These are phyloP conservation scores for Candida cerambycidarum DNA, from an alignment of 805 yeast species.

Conservation along the genomic window DNA sequence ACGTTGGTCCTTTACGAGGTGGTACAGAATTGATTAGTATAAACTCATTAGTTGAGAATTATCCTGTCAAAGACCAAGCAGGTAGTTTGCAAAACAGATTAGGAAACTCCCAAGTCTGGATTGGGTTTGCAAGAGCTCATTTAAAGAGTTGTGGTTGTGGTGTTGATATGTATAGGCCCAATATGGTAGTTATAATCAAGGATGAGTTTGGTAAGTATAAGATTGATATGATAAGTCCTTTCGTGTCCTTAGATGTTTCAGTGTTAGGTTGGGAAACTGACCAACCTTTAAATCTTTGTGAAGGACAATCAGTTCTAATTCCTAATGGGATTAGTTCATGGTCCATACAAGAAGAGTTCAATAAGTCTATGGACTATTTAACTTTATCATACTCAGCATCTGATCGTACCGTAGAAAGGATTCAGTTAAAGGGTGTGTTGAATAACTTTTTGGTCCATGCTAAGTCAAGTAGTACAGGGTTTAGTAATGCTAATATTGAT, in stretches of 20 bases:
- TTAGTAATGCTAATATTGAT: conserved; percentile 25
- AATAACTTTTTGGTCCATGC: conserved; percentile 17
- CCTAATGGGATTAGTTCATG: conserved; percentile 35
- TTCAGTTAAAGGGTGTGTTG: conserved; percentile 35
- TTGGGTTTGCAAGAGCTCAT: conserved; percentile 44
- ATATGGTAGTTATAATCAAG: conserved; percentile 29
- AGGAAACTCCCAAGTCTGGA: conserved; percentile 30
- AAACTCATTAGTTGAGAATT: conserved; percentile 15
- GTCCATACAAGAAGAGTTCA: not conserved
- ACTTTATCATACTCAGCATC: conserved; percentile 36
- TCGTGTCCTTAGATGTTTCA: conserved; percentile 28
- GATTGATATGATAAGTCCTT: conserved; percentile 31
- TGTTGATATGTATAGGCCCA: conserved; percentile 38
- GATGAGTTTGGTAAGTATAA: conserved; percentile 16
- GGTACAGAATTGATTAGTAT: conserved; percentile 34
- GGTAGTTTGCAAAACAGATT: no score
- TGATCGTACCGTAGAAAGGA: conserved; percentile 34
- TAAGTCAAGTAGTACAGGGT: conserved; percentile 9
- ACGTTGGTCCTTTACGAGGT: conserved; percentile 32
- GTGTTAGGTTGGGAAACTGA: conserved; percentile 30
- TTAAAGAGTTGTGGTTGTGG: conserved; percentile 42
- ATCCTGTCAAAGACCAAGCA: no score
- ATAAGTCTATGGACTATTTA: conserved; percentile 25
- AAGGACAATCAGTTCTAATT: conserved; percentile 26
- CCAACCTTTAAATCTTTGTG: conserved; percentile 24